A percentile compares a stretch with the other conserved stretches of the same genome.
These are phyloP conservation scores for Nitzschia sp. DNA, from an alignment of 108 stramenopile species.

Conservation along the genomic window DNA sequence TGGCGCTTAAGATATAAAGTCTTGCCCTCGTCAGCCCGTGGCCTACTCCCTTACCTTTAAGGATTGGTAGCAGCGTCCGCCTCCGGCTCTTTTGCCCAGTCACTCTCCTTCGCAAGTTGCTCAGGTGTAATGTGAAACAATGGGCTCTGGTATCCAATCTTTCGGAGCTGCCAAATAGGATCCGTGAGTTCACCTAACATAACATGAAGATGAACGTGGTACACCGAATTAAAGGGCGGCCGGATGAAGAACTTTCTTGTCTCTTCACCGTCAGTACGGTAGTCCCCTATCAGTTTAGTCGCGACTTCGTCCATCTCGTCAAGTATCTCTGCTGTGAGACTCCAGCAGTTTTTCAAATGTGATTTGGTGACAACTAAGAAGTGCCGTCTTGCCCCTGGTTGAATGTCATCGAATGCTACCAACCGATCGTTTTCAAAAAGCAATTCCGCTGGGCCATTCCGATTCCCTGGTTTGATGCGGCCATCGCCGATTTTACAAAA, in stretches of 20 bases:
- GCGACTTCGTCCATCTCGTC: constrained; percentile 11
- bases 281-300: background rate
- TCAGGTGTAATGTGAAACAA: constrained; percentile 15
- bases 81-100: background rate
- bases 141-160: constrained; percentile 19
- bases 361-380: constrained; percentile 11
- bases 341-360: constrained; percentile 18
- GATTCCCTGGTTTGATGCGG: constrained; percentile 15
- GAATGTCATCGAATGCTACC: constrained; percentile 12
- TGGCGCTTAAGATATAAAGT: too few species aligned
- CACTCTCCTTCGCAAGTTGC: background rate
- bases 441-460: background rate
- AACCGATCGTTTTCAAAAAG: constrained; percentile 1
- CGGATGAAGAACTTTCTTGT: constrained; percentile 9
- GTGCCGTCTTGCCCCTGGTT: constrained; percentile 7
- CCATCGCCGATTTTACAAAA: constrained; percentile 19
- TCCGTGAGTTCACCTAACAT: constrained; percentile 20
- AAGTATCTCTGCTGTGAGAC: background rate
- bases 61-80: too few species aligned
- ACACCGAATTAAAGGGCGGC: constrained; percentile 15
- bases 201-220: constrained; percentile 20
- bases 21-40: too few species aligned
- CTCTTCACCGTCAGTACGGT: background rate
- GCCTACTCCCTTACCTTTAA: too few species aligned
- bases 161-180: background rate